These are phyloP conservation scores for Asclepias syriaca DNA, from an alignment of 257 asterid genomes.

Conservation along the genomic window DNA sequence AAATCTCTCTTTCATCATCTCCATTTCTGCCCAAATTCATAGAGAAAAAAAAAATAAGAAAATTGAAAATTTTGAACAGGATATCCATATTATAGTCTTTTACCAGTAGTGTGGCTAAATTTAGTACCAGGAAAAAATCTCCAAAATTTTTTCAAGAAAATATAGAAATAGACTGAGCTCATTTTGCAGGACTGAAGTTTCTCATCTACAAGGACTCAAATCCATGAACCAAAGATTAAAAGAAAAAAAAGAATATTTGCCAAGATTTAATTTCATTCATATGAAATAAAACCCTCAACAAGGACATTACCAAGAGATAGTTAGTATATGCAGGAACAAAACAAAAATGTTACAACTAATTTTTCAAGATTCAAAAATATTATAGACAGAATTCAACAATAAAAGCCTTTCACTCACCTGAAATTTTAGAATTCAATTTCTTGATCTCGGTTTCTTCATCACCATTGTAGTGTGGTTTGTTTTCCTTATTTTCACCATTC, in stretches of 20 bases:
- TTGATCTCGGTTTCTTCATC: slow-evolving; percentile 30
- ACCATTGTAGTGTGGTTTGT: not conserved
- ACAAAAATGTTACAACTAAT: not conserved
- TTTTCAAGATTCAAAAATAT: not conserved
- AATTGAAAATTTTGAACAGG: not conserved
- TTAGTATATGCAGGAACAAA: not conserved
- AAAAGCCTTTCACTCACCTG: slow-evolving; percentile 37
- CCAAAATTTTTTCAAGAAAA: not conserved
- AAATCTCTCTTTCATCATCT: slow-evolving; percentile 83
- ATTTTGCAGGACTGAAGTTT: not conserved
- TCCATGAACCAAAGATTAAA: not conserved
- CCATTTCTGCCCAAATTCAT: slow-evolving; percentile 43
- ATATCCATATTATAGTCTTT: not conserved
- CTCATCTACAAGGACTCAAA: not conserved
- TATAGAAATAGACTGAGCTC: not conserved
- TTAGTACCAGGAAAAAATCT: not conserved
- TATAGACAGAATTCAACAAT: not conserved
- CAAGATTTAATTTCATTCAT: not conserved
- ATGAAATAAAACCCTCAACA: not conserved
- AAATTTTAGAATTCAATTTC: slow-evolving; percentile 40
- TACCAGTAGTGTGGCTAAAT: not conserved
- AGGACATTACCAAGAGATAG: not conserved
- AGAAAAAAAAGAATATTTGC: not conserved
- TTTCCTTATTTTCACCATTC: slow-evolving; percentile 9
- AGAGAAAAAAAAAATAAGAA: not conserved